Conservation (phyloP, 139 green algal genomes). For the Pseudopediastrum boryanum region DNA sequence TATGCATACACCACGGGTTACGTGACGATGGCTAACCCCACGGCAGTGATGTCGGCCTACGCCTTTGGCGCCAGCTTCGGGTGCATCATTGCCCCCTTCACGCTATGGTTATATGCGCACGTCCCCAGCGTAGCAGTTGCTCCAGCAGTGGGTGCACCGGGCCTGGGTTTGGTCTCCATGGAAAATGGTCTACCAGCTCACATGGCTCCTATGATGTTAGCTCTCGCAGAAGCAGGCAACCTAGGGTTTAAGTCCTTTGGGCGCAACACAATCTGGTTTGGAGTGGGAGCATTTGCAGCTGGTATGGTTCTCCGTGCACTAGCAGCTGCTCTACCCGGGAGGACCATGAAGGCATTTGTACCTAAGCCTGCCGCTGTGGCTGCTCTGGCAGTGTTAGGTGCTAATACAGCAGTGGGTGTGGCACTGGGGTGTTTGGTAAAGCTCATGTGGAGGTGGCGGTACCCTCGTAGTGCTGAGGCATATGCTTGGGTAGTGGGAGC, state of each 20-base stretch:
- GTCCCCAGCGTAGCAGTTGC: too few relatives aligned
- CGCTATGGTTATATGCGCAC: too few relatives aligned
- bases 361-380: conserved; percentile 24
- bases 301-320: conserved; percentile 6
- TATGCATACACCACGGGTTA: conserved; percentile 28
- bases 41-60: conserved; percentile 15
- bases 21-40: conserved; percentile 24
- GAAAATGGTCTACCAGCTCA: too few relatives aligned
- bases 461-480: conserved; percentile 25
- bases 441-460: conserved; percentile 21
- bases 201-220: too few relatives aligned
- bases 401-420: conserved; percentile 8
- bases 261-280: conserved; percentile 18
- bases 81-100: conserved; percentile 11
- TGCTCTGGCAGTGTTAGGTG: conserved; percentile 21
- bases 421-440: conserved; percentile 11
- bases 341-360: background rate
- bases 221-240: too few relatives aligned
- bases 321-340: conserved; percentile 9
- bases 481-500: conserved; percentile 18
- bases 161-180: too few relatives aligned
- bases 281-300: background rate
- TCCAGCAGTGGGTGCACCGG: too few relatives aligned
- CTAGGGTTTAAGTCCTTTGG: too few relatives aligned
- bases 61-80: background rate